A percentile compares a stretch with the other conserved stretches of the same genome.
These are phyloP conservation scores for Saturnispora silvae DNA, from an alignment of 805 yeast genomes.

Conservation along the genomic window DNA sequence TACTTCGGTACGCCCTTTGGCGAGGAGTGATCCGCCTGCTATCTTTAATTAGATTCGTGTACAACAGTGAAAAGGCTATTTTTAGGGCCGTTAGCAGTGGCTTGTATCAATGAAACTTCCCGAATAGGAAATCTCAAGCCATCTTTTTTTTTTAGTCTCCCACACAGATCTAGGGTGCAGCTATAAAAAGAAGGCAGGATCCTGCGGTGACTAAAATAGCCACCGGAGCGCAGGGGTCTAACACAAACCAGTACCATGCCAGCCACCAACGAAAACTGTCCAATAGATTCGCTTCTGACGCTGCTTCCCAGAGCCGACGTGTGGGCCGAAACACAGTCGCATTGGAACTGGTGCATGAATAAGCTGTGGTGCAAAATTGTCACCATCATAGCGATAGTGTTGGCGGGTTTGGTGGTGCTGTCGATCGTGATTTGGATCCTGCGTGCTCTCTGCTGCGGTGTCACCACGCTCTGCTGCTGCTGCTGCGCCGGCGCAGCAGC, in stretches of 20 bases:
- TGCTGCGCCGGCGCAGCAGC: not conserved
- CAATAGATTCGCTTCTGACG: not conserved
- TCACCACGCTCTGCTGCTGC: slow-evolving; percentile 46
- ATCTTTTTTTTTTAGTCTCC: no score
- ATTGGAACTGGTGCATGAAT: slow-evolving; percentile 75
- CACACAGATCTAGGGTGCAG: no score
- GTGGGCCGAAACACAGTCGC: not conserved
- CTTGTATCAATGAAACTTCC: no score
- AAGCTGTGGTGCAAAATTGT: slow-evolving; percentile 65
- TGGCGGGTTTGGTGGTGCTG: slow-evolving; percentile 42
- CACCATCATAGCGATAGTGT: slow-evolving; percentile 59
- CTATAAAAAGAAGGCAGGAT: no score
- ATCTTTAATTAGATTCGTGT: no score
- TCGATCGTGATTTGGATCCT: slow-evolving; percentile 49
- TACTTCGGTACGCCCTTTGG: slow-evolving; percentile 31
- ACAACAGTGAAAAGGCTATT: no score
- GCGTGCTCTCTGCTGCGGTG: slow-evolving; percentile 50
- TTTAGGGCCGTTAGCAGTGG: no score
- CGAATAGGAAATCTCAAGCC: no score
- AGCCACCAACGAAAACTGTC: slow-evolving; percentile 7
- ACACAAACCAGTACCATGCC: no score
- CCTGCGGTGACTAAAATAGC: no score
- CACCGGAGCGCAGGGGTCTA: no score
- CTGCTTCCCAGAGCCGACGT: not conserved
- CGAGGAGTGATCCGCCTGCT: no score